phyloP scores from a whole-genome alignment of 192 early-diverging fungal genomes.

The Hyaloraphidium curvatum region DNA sequence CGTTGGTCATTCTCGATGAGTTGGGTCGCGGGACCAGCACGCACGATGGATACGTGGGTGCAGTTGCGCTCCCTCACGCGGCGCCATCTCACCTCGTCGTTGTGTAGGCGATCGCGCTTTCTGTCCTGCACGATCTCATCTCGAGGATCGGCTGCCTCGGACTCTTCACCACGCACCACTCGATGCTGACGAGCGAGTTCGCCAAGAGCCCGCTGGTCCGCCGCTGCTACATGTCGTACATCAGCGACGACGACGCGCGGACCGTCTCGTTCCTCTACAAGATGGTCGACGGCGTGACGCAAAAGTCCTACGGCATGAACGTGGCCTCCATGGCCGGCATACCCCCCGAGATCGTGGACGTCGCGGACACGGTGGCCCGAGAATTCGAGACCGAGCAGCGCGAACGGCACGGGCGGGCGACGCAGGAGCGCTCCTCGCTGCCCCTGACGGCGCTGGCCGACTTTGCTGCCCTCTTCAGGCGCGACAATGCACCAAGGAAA shows the following conservation, averaged over 20 bases:
- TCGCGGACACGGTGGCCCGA: conserved; percentile 48
- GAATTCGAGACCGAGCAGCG: conserved; percentile 46
- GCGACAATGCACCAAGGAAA: background rate
- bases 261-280: conserved; percentile 94
- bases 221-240: conserved; percentile 66
- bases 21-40: conserved; percentile 92
- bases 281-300: conserved; percentile 60
- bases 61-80: background rate
- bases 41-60: conserved; percentile 52
- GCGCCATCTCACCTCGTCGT: background rate
- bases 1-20: conserved; percentile 91
- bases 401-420: background rate
- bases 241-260: conserved; percentile 47
- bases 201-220: conserved; percentile 49
- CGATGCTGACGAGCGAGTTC: conserved; percentile 69
- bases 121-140: conserved; percentile 69
- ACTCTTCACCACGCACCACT: conserved; percentile 93
- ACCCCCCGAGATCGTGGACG: conserved; percentile 23
- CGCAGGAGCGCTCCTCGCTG: background rate
- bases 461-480: conserved; percentile 6
- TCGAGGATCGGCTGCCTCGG: conserved; percentile 69
- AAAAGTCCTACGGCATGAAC: conserved; percentile 95
- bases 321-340: conserved; percentile 94
- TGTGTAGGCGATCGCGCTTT: conserved; percentile 72
- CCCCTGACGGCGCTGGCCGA: conserved; percentile 13